Evolutionary conservation across 164 flowering plant species (phyloP).

Genomic region (Vitis labrusca): DNA sequence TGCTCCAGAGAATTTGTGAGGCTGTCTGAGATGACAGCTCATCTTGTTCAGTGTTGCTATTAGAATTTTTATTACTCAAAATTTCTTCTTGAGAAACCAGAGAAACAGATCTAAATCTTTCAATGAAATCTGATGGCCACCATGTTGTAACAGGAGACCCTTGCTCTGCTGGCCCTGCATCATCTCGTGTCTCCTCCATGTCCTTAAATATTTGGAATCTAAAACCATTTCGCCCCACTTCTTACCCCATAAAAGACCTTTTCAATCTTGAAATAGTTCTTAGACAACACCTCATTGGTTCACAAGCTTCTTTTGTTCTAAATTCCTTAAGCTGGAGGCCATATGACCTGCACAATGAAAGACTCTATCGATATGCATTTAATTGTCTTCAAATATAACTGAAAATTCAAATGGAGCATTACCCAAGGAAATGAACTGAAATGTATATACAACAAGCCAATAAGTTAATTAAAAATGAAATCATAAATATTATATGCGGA

Average conservation of each 20-base stretch:
- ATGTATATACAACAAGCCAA: not conserved
- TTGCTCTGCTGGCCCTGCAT: slow-evolving; percentile 60
- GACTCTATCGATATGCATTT: not conserved
- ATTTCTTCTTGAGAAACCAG: slow-evolving; percentile 56
- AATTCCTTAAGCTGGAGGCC: slow-evolving; percentile 32
- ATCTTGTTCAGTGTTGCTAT: slow-evolving; percentile 40
- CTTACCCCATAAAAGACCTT: slow-evolving; percentile 45
- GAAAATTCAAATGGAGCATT: not conserved
- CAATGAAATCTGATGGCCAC: slow-evolving; percentile 80
- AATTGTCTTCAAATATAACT: not conserved
- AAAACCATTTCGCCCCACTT: slow-evolving; percentile 62
- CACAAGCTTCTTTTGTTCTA: slow-evolving; percentile 8
- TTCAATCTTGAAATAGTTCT: slow-evolving; percentile 4
- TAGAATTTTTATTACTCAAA: slow-evolving; percentile 36
- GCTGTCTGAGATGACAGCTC: slow-evolving; percentile 54
- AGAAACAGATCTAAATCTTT: slow-evolving; percentile 71
- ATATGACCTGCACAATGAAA: slow-evolving; percentile 25
- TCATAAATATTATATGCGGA: not conserved
- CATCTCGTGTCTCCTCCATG: slow-evolving; percentile 86
- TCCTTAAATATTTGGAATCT: slow-evolving; percentile 32
- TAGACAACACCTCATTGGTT: slow-evolving; percentile 8
- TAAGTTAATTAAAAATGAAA: not conserved
- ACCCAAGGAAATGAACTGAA: not conserved
- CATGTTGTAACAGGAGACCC: slow-evolving; percentile 65
- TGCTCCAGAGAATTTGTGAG: slow-evolving; percentile 85